Base-by-base conservation (phyloP, 495 filamentous ascomycete genomes). In the Penicillium fimorum region DNA sequence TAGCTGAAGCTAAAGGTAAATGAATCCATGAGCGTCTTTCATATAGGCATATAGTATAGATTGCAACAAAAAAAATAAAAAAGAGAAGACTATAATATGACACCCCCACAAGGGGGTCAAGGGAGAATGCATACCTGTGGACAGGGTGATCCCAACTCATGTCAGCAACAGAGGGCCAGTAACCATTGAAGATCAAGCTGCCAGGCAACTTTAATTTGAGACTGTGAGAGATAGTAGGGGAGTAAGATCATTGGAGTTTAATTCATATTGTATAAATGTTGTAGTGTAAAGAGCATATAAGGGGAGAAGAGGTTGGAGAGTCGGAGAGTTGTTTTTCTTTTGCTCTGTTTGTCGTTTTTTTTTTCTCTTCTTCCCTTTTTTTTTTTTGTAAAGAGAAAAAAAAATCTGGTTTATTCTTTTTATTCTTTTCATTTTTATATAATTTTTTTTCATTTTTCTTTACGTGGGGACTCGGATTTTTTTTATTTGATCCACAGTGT, bases 61-160 rank as follows among this genome's bases (percentile, higher is more conserved):
- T 43, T 37, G 33, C 29, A 52, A 22, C 22, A 22, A 22, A 2
- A 22, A 43, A 47, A 47, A 59, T 29, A 50, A 38, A 4, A 35
- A 53, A 45, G 27, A 45, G 29, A 25, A 15, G 10, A 30, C 17
- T 30, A 24, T 8, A 33, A 63, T 33, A 30, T 37, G 30, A 49
- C 25, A 56, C 70, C 68, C 62, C 59, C 70, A 62, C 60, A 57
- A 56, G 54, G 50, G 49, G 53, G 42, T 52, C 37, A 52, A 52
- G 50, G 50, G 50, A 43, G 50, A 30, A 63, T 52, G 66, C 79
- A 78, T 83, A 88, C 87, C 87, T 89, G 75, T 86, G 84, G 68
- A 80, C 79, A 68, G 77, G 80, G 70, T 85, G 80, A 79, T 89
- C 86, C 80, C 83, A 88, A 83, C 84, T 90, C 87, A 90, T 90